Conservation (phyloP, 2,329 filamentous ascomycete species). For the Penicillium capsulatum region DNA sequence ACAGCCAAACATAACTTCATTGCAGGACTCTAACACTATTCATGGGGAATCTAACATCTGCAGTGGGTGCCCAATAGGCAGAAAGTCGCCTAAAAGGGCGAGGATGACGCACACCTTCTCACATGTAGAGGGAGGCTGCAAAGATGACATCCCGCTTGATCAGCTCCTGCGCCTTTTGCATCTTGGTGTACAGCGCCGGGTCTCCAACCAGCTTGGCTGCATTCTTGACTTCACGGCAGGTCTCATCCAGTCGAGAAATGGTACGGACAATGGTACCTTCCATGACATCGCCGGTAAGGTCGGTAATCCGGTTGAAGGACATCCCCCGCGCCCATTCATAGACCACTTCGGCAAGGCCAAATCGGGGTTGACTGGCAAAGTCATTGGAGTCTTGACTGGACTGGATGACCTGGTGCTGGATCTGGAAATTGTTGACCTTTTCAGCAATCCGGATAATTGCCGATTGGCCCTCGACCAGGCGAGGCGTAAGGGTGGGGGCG, state of each 20-base stretch:
- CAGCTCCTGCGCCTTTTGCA: constrained; percentile 95
- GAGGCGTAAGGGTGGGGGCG: constrained; percentile 73
- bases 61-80: constrained; percentile 3
- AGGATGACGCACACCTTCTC: constrained; percentile 3
- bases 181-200: constrained; percentile 88
- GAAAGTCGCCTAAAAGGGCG: not conserved
- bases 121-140: constrained; percentile 85
- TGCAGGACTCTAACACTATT: too few species aligned
- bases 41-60: not conserved
- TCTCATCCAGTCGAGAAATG: constrained; percentile 91
- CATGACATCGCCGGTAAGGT: constrained; percentile 81
- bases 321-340: constrained; percentile 98
- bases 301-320: constrained; percentile 97
- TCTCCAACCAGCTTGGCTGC: constrained; percentile 93
- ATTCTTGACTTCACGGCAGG: constrained; percentile 95
- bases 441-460: constrained; percentile 88
- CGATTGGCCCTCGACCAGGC: constrained; percentile 74
- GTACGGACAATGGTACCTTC: constrained; percentile 96
- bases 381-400: constrained; percentile 87
- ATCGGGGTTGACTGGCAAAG: constrained; percentile 79
- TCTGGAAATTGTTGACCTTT: constrained; percentile 87
- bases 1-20: too few species aligned
- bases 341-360: constrained; percentile 94
- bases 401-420: constrained; percentile 84
- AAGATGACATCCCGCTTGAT: constrained; percentile 95